Base-by-base conservation (phyloP, 805 yeast genomes). In the Saturnispora zaruensis region DNA sequence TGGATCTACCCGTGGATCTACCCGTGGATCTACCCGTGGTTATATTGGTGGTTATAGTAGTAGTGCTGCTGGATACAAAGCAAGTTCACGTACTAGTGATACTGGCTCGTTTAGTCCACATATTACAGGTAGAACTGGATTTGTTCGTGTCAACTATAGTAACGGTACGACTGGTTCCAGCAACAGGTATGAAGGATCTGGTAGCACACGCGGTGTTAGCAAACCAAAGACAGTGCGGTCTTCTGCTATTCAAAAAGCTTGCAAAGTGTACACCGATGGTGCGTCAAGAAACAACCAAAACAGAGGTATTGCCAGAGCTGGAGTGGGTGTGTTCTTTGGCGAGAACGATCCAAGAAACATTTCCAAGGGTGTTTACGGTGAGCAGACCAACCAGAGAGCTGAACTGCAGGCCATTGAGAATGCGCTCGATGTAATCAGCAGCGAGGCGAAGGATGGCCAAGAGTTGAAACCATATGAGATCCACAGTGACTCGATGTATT, bases 301-400 rank as follows among this genome's bases (percentile, higher is more conserved):
- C 20, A 43, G 46, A 0, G 69, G 75, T 6, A 6, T n/a, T 2
- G 51, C 57, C 1, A 50, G 57, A 3, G 81, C 83, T 0, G 96
- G 97, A 0, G 80, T 76, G 58, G 97, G 96, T 23, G 85, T 84
- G 0, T 87, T 68, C 61, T 87, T 75, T 62, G 90, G 88, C 0
- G 66, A 56, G 0, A 59, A 64, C 33, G 84, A 81, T 57, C 51
- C 71, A 2, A 64, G 84, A 42, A 85, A 84, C 61, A 66, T 71
- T 8, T 70, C 82, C 0, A 78, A 71, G 5, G 77, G 82, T 0
- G 67, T 87, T 24, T 40, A n/a, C 2, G 72, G 69, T 2, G 63
- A 61, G 3, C 88, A 82, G 32, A 87, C 96, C 1, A 89, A 88
- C 57, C 89, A 86, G 55, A 67, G 87, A 38, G 93, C 95, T 1